phyloP scores from a whole-genome alignment of 1,139 yeast species.

The Sporopachydermia cereana region DNA sequence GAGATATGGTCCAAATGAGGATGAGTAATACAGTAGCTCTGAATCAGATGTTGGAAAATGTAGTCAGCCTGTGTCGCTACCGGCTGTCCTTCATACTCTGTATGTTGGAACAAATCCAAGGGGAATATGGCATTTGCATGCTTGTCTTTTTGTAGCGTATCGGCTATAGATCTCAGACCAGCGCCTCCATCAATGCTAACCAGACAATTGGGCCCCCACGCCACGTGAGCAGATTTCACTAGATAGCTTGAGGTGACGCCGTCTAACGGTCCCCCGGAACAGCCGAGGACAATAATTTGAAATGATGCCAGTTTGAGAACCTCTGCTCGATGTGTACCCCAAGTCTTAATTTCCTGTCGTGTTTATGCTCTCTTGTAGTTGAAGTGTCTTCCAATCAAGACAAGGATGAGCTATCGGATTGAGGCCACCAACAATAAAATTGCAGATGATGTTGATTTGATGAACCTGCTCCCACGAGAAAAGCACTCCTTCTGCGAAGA shows the following conservation, averaged over 20 bases:
- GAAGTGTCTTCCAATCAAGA: too few species aligned
- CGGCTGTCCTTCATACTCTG: constrained; percentile 9
- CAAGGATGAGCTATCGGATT: too few species aligned
- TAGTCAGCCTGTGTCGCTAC: constrained; percentile 16
- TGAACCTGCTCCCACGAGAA: too few species aligned
- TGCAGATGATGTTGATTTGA: too few species aligned
- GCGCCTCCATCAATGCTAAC: constrained; percentile 73
- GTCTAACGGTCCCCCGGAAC: constrained; percentile 72
- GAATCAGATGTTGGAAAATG: constrained; percentile 20
- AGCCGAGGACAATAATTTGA: constrained; percentile 35
- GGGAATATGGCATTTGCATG: constrained; percentile 9
- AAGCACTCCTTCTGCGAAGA: too few species aligned
- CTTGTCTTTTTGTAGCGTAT: constrained; percentile 28
- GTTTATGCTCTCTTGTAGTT: too few species aligned
- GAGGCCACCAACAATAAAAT: too few species aligned
- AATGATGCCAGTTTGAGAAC: too few species aligned
- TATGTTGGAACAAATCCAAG: constrained; percentile 18
- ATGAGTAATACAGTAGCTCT: constrained; percentile 56
- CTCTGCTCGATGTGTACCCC: too few species aligned
- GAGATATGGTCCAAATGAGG: constrained; percentile 76
- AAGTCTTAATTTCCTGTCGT: too few species aligned
- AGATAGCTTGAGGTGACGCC: constrained; percentile 54
- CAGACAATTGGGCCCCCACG: constrained; percentile 27
- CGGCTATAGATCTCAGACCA: constrained; percentile 47
- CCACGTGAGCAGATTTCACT: constrained; percentile 39